A percentile compares a stretch with the other conserved stretches of the same genome.
phyloP scores from a whole-genome alignment of 768 basidiomycete genomes.

The Lactifluus echinatus region DNA sequence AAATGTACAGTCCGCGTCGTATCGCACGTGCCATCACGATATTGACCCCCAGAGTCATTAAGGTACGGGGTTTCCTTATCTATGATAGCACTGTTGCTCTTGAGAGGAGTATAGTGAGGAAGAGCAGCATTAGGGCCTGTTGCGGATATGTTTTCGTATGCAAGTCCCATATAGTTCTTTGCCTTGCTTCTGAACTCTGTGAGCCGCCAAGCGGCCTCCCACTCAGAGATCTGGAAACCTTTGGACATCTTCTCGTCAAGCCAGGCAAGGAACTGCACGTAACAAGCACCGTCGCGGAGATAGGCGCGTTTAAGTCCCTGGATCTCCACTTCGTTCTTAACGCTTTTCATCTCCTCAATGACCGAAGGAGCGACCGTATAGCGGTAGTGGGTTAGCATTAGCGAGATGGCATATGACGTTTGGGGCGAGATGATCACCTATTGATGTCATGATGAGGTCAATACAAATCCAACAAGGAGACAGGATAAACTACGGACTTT shows the following conservation, averaged over 20 bases:
- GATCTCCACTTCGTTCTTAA: conserved; percentile 86
- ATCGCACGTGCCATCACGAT: conserved; percentile 83
- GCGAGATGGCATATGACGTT: conserved; percentile 74
- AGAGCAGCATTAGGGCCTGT: conserved; percentile 87
- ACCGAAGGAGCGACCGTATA: conserved; percentile 65
- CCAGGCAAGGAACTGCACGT: conserved; percentile 84
- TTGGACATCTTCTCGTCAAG: conserved; percentile 70
- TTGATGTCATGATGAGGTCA: background rate
- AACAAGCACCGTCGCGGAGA: conserved; percentile 81
- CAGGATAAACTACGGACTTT: conserved; percentile 37
- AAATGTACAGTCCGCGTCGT: conserved; percentile 80
- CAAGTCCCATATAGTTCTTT: conserved; percentile 74
- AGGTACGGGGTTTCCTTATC: conserved; percentile 77
- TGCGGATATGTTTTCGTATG: conserved; percentile 86
- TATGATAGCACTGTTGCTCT: conserved; percentile 59
- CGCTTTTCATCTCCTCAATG: conserved; percentile 69
- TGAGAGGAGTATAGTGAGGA: conserved; percentile 84
- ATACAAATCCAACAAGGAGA: background rate
- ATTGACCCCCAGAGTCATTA: conserved; percentile 90
- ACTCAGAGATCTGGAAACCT: conserved; percentile 83
- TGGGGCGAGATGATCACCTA: conserved; percentile 63
- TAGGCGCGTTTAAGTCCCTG: conserved; percentile 80
- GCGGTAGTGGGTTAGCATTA: conserved; percentile 77
- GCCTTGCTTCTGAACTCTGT: conserved; percentile 65
- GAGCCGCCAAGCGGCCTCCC: conserved; percentile 80